A percentile compares a stretch with the other conserved stretches of the same genome.
Evolutionary conservation across 352 stramenopile species (phyloP).

Genomic region (Globisporangium orthogonon): DNA sequence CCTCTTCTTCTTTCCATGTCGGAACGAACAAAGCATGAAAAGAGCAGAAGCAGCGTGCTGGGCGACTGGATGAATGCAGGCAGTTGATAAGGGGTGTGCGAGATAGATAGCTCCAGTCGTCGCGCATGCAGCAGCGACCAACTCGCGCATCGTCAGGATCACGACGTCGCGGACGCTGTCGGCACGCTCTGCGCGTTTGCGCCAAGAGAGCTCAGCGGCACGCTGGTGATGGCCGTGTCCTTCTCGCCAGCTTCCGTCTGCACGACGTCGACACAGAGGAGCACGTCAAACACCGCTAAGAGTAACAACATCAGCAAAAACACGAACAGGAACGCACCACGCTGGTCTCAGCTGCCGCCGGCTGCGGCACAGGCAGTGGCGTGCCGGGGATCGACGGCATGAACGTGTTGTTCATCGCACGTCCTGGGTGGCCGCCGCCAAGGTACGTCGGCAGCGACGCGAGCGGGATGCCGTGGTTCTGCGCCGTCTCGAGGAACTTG

Average conservation of each 20-base stretch:
- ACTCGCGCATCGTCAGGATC: neutral
- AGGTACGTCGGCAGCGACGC: conserved; percentile 52
- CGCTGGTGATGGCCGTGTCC: neutral
- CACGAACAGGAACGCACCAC: neutral
- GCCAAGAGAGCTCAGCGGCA: neutral
- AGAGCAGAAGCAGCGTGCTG: too few species aligned
- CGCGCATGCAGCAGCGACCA: too few species aligned
- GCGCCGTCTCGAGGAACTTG: conserved; percentile 44
- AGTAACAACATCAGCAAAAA: neutral
- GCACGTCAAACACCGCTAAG: neutral
- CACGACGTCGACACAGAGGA: neutral
- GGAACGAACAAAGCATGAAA: too few species aligned
- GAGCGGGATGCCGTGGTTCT: conserved; percentile 58
- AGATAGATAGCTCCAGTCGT: neutral
- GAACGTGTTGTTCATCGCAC: conserved; percentile 67
- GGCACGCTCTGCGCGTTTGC: neutral
- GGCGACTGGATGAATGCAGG: too few species aligned
- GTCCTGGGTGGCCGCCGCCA: conserved; percentile 44
- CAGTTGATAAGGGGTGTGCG: neutral
- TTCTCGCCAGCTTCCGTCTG: conserved; percentile 6
- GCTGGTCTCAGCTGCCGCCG: neutral
- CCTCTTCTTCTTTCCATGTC: too few species aligned
- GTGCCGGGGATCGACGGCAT: conserved; percentile 48
- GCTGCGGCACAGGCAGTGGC: conserved; percentile 31
- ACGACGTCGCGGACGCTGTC: neutral